Conservation (phyloP, 768 basidiomycete species). For the Kwoniella dendrophila region DNA sequence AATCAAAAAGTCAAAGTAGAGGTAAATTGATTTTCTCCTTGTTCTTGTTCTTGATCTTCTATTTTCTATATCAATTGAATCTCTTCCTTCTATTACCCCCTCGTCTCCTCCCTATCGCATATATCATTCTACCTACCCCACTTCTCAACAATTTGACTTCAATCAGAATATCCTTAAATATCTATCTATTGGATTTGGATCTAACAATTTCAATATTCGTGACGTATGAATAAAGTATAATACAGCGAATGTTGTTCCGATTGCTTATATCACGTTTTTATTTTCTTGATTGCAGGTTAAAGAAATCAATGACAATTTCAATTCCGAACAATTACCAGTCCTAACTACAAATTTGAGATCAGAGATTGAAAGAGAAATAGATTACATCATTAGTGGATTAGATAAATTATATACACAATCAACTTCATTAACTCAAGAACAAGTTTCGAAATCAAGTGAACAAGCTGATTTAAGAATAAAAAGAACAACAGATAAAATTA, state of each 20-base stretch:
- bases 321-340: conserved; percentile 21
- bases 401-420: conserved; percentile 47
- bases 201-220: not conserved
- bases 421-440: conserved; percentile 31
- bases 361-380: conserved; percentile 40
- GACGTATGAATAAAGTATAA: not conserved
- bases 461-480: conserved; percentile 38
- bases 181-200: too few relatives aligned
- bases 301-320: conserved; percentile 16
- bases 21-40: conserved; percentile 23
- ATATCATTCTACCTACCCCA: too few relatives aligned
- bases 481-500: conserved; percentile 29
- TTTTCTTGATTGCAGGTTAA: conserved; percentile 7
- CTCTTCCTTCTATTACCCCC: not conserved
- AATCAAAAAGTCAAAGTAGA: conserved; percentile 32
- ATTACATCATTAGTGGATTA: conserved; percentile 41
- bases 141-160: too few relatives aligned
- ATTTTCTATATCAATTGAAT: not conserved
- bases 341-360: conserved; percentile 23
- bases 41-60: not conserved
- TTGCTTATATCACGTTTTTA: not conserved
- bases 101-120: too few relatives aligned
- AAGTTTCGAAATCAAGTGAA: conserved; percentile 29
- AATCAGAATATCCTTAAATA: too few relatives aligned
- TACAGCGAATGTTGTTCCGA: not conserved